Percentiles rank a stretch among this genome's conserved stretches.
phyloP scores from a whole-genome alignment of 148 eudicot genomes.

The Vaccinium darrowii region DNA sequence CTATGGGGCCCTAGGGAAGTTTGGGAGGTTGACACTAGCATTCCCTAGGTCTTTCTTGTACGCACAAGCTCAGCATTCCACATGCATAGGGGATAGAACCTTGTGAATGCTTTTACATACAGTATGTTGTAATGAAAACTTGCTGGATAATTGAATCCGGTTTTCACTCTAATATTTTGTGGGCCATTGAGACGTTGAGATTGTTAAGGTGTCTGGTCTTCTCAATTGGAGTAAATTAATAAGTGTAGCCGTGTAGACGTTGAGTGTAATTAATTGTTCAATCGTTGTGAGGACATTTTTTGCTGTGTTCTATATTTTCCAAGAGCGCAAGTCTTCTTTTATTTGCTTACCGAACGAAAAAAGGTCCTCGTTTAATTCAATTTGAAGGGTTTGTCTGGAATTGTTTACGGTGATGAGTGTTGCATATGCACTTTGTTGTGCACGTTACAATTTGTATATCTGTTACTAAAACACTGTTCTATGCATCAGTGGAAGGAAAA shows the following conservation, averaged over 20 bases:
- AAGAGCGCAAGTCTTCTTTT: not conserved
- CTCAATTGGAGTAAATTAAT: not conserved
- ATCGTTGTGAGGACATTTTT: not conserved
- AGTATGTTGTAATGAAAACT: not conserved
- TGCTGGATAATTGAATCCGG: not conserved
- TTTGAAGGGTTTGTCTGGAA: not conserved
- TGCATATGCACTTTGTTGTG: not conserved
- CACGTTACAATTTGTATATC: not conserved
- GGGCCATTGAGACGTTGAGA: not conserved
- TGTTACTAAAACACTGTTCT: not conserved
- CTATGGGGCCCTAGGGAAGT: not conserved
- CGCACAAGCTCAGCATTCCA: not conserved
- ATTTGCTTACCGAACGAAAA: not conserved
- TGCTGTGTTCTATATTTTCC: not conserved
- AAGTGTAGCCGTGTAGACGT: not conserved
- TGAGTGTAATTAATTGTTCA: not conserved
- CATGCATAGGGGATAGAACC: not conserved
- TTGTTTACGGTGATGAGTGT: not conserved
- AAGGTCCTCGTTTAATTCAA: not conserved
- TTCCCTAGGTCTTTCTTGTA: not conserved
- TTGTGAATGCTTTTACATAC: not conserved
- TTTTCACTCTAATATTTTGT: not conserved
- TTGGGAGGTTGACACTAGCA: not conserved
- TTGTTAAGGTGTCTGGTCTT: not conserved
- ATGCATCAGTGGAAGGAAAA: slow-evolving; percentile 5